A percentile compares a stretch with the other conserved stretches of the same genome.
These are phyloP conservation scores for Colletotrichum salicis DNA, from an alignment of 2,329 filamentous ascomycete species.

Conservation along the genomic window DNA sequence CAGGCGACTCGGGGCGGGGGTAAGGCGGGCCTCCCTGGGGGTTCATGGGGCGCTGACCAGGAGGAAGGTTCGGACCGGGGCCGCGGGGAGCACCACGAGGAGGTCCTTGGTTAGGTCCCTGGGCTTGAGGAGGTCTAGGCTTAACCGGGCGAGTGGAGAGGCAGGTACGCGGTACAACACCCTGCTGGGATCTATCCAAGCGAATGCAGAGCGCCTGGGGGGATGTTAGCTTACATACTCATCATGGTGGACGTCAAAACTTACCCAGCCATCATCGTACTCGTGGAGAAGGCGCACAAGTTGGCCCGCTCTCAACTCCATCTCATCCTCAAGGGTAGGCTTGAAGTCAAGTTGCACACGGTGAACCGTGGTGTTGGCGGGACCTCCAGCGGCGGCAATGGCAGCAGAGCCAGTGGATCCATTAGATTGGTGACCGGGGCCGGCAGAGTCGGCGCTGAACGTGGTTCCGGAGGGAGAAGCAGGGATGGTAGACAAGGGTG, in stretches of 20 bases:
- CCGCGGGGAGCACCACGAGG: constrained; percentile 53
- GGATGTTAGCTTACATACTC: constrained; percentile 43
- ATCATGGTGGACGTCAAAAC: constrained; percentile 46
- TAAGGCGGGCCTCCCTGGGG: constrained; percentile 44
- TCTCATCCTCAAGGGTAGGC: constrained; percentile 91
- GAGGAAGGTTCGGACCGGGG: constrained; percentile 46
- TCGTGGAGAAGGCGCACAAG: constrained; percentile 91
- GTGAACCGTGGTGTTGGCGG: constrained; percentile 75
- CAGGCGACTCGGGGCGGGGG: constrained; percentile 49
- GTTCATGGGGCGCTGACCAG: constrained; percentile 52
- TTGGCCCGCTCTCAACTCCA: constrained; percentile 82
- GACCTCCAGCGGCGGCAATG: constrained; percentile 71
- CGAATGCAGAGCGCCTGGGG: constrained; percentile 85
- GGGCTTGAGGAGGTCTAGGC: constrained; percentile 71
- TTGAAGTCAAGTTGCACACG: constrained; percentile 95
- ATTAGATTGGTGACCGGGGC: constrained; percentile 56
- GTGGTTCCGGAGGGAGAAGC: constrained; percentile 73
- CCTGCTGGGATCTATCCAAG: constrained; percentile 90
- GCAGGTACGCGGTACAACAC: constrained; percentile 93
- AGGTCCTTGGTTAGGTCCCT: constrained; percentile 56
- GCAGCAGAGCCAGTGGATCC: constrained; percentile 65
- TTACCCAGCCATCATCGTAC: constrained; percentile 98
- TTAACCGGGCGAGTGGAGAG: constrained; percentile 92
- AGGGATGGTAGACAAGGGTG: constrained; percentile 50
- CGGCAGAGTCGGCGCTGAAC: constrained; percentile 67